Percentiles rank a stretch among this genome's conserved stretches.
phyloP scores from a whole-genome alignment of 176 grass and related monocot species.

The Phoenix roebelenii region DNA sequence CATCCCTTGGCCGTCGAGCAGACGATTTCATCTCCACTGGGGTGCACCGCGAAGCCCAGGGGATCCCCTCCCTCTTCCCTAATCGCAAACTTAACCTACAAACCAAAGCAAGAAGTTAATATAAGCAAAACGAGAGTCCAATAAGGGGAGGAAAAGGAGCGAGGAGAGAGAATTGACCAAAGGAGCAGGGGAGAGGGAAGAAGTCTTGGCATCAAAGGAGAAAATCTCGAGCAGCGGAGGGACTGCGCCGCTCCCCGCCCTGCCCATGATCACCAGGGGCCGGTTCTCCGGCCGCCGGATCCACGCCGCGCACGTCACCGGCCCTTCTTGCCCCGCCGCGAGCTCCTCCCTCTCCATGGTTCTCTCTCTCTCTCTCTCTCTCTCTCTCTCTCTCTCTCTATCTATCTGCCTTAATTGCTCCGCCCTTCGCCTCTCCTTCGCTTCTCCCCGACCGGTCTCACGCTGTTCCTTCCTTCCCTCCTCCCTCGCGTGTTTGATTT shows the following conservation, averaged over 20 bases:
- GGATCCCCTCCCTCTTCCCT: constrained; percentile 36
- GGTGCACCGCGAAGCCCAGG: constrained; percentile 67
- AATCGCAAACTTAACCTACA: constrained; percentile 53
- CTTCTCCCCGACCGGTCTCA: too few species aligned
- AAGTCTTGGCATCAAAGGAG: constrained; percentile 59
- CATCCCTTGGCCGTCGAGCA: constrained; percentile 62
- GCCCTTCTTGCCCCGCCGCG: constrained; percentile 10
- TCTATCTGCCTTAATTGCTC: background rate
- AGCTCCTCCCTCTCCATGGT: background rate
- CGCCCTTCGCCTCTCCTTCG: constrained; percentile 4
- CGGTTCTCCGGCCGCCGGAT: constrained; percentile 53
- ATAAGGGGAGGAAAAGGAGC: background rate
- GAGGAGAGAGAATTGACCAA: constrained; percentile 27
- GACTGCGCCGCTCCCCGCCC: constrained; percentile 13
- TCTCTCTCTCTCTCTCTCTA: background rate
- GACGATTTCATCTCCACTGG: constrained; percentile 74
- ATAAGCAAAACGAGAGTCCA: background rate
- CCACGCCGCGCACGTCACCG: constrained; percentile 65
- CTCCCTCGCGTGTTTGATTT: too few species aligned
- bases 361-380: constrained; percentile 2
- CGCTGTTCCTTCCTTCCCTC: too few species aligned
- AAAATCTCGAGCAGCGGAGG: constrained; percentile 50
- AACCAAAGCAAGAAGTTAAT: constrained; percentile 1
- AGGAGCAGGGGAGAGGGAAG: constrained; percentile 41
- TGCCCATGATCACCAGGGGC: constrained; percentile 42